Evolutionary conservation across 495 filamentous ascomycete genomes (phyloP).

Genomic region (Aspergillus homomorphus): DNA sequence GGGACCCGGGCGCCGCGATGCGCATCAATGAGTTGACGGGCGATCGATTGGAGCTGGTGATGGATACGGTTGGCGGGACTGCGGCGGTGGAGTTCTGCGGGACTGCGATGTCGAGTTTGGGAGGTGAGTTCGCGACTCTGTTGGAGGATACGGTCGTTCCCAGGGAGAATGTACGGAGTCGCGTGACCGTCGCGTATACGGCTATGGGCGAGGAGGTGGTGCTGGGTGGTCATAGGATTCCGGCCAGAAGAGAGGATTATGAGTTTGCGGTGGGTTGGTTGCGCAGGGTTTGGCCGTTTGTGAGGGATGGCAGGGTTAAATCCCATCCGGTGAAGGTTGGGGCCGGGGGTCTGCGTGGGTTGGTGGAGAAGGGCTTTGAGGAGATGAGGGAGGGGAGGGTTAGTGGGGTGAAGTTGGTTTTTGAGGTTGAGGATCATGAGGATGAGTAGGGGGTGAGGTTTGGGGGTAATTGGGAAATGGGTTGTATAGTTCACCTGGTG

Average conservation of each 20-base stretch:
- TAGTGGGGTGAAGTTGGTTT: slow-evolving; percentile 1
- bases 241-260: background rate
- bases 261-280: background rate
- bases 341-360: background rate
- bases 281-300: background rate
- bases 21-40: background rate
- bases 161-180: background rate
- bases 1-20: background rate
- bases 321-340: background rate
- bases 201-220: background rate
- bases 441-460: no score
- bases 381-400: background rate
- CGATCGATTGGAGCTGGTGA: background rate
- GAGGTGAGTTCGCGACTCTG: background rate
- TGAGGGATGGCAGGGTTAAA: background rate
- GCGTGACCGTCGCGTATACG: background rate
- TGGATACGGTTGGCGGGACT: background rate
- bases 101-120: background rate
- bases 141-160: background rate
- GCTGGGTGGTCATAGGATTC: background rate
- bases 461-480: no score
- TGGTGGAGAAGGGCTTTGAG: background rate
- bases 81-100: background rate
- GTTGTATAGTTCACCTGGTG: no score
- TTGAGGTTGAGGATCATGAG: background rate